Evolutionary conservation across 2,329 filamentous ascomycete genomes (phyloP).

Genomic region (Aspergillus hiratsukae): DNA sequence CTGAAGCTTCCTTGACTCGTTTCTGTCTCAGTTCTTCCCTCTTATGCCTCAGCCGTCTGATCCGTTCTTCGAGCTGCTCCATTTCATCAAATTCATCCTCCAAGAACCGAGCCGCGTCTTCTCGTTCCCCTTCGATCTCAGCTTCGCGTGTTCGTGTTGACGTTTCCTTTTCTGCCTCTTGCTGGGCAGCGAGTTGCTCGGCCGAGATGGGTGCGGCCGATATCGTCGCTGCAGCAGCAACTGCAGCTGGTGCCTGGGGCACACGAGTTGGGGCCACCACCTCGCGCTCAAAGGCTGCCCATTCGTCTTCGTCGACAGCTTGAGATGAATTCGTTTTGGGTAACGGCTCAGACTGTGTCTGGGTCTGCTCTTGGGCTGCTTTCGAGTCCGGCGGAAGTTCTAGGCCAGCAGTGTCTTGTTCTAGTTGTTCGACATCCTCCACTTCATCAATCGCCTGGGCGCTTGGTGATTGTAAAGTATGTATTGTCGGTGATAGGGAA

Average conservation of each 20-base stretch:
- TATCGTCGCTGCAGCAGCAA: constrained; percentile 54
- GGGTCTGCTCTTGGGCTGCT: constrained; percentile 7
- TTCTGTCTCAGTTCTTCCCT: constrained; percentile 60
- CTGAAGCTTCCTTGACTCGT: constrained; percentile 21
- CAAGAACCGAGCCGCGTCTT: constrained; percentile 68
- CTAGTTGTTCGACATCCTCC: constrained; percentile 23
- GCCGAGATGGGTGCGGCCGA: constrained; percentile 64
- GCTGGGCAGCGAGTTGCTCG: constrained; percentile 56
- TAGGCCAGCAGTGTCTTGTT: constrained; percentile 23
- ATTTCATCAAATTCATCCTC: constrained; percentile 80
- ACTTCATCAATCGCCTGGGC: constrained; percentile 22
- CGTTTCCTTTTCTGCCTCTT: constrained; percentile 44
- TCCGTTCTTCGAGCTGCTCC: constrained; percentile 70
- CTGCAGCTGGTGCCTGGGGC: constrained; percentile 26
- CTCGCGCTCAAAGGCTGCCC: constrained; percentile 83
- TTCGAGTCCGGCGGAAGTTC: constrained; percentile 15
- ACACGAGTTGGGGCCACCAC: constrained; percentile 52
- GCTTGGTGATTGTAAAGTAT: constrained; percentile 18
- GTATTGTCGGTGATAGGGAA: constrained; percentile 31
- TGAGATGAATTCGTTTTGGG: constrained; percentile 13
- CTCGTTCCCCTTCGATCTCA: constrained; percentile 62
- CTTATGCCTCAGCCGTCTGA: constrained; percentile 64
- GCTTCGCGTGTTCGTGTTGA: constrained; percentile 45
- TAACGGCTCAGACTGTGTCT: constrained; percentile 3
- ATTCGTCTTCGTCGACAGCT: constrained; percentile 69